Conservation (phyloP, 2,329 filamentous ascomycete species). For the Curvularia hawaiiensis region DNA sequence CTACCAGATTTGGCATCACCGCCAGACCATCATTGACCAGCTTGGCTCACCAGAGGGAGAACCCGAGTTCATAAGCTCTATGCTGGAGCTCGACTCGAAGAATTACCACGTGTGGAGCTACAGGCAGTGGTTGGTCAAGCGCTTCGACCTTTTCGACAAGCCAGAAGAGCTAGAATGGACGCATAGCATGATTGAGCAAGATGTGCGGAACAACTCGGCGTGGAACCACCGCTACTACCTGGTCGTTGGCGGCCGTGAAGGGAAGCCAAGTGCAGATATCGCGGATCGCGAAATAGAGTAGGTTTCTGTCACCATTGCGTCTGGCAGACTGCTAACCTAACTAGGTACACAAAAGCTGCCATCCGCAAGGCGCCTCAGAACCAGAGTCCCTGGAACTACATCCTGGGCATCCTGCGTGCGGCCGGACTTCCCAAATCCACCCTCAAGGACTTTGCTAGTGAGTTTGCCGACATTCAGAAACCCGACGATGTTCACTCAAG, state of each 20-base stretch:
- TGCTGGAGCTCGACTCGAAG: constrained; percentile 87
- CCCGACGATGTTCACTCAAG: constrained; percentile 62
- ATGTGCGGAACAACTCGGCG: constrained; percentile 94
- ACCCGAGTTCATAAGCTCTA: constrained; percentile 73
- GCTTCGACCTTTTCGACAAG: constrained; percentile 59
- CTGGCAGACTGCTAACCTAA: constrained; percentile 25
- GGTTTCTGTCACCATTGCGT: constrained; percentile 15
- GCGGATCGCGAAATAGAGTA: constrained; percentile 78
- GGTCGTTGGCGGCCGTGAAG: constrained; percentile 68
- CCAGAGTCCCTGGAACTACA: constrained; percentile 91
- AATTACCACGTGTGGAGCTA: constrained; percentile 99
- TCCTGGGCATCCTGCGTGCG: constrained; percentile 75
- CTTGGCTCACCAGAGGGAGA: constrained; percentile 69
- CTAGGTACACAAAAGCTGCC: constrained; percentile 66
- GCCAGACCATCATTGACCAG: constrained; percentile 62
- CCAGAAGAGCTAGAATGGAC: constrained; percentile 72
- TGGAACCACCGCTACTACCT: constrained; percentile 98
- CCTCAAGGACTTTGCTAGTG: constrained; percentile 59
- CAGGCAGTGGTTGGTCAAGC: constrained; percentile 75
- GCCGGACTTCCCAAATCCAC: constrained; percentile 58
- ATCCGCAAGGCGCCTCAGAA: constrained; percentile 87
- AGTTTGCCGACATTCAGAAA: constrained; percentile 58
- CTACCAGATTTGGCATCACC: constrained; percentile 92
- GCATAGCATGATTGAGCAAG: constrained; percentile 73
- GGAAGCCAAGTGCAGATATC: constrained; percentile 56